A percentile compares a stretch with the other conserved stretches of the same genome.
phyloP scores from a whole-genome alignment of 352 stramenopile genomes.

The Phytopythium chamaehyphon region DNA sequence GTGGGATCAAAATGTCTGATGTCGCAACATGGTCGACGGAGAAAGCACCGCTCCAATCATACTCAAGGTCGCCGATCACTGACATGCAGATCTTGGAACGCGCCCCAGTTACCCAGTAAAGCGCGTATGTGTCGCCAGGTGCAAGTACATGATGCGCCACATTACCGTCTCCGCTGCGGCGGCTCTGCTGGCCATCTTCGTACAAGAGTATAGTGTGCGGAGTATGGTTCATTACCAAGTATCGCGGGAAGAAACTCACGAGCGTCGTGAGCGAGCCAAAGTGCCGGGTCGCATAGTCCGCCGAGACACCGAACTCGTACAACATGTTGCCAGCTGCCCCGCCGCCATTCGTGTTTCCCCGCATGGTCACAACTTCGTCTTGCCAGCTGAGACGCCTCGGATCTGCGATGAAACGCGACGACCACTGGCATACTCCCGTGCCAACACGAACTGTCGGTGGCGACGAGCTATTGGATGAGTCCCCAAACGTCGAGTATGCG shows the following conservation, averaged over 20 bases:
- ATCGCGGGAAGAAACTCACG: conserved; percentile 79
- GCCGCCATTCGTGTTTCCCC: conserved; percentile 6
- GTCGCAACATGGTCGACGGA: conserved; percentile 43
- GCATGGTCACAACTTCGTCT: conserved; percentile 71
- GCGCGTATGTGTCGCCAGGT: conserved; percentile 63
- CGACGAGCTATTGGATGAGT: conserved; percentile 20
- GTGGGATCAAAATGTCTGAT: conserved; percentile 47
- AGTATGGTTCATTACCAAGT: conserved; percentile 69
- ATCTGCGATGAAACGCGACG: conserved; percentile 63
- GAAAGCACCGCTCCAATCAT: conserved; percentile 63
- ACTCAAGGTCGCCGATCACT: conserved; percentile 44
- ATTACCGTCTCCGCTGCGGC: conserved; percentile 16
- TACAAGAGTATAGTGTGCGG: conserved; percentile 62
- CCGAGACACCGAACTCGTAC: conserved; percentile 80
- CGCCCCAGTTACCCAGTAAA: conserved; percentile 69
- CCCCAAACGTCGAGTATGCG: conserved; percentile 42
- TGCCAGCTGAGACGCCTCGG: conserved; percentile 78
- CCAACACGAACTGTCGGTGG: conserved; percentile 52
- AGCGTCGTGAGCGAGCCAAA: conserved; percentile 83
- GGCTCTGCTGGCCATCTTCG: conserved; percentile 23
- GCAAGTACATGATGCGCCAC: conserved; percentile 71
- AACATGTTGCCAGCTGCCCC: conserved; percentile 25
- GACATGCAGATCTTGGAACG: conserved; percentile 53
- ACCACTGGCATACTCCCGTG: conserved; percentile 60
- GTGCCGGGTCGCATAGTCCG: conserved; percentile 76